phyloP scores from a whole-genome alignment of 2,329 filamentous ascomycete genomes.

The Talaromyces sp. region DNA sequence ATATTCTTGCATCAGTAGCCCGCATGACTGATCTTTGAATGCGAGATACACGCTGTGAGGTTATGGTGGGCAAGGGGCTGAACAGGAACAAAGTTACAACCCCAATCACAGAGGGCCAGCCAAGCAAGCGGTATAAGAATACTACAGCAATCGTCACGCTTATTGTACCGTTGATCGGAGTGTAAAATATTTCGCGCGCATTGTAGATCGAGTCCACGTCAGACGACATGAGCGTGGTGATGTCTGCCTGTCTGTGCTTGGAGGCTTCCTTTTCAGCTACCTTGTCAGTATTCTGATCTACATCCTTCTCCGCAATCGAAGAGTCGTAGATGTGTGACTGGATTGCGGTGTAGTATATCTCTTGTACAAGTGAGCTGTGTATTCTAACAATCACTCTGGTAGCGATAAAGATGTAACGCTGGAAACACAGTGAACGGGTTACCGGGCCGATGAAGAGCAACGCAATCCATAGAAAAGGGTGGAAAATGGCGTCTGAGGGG shows the following conservation, averaged over 20 bases:
- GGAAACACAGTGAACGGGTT: conserved; percentile 45
- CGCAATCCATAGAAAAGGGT: conserved; percentile 50
- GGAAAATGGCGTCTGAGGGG: conserved; percentile 39
- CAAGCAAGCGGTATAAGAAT: conserved; percentile 51
- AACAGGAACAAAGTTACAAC: conserved; percentile 43
- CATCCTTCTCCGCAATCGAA: conserved; percentile 11
- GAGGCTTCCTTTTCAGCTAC: conserved; percentile 19
- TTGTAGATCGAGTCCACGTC: conserved; percentile 52
- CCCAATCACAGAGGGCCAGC: conserved; percentile 52
- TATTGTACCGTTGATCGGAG: conserved; percentile 41
- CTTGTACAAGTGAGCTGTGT: conserved; percentile 53
- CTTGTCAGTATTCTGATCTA: conserved; percentile 7
- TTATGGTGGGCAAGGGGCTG: conserved; percentile 46
- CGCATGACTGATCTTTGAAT: conserved; percentile 49
- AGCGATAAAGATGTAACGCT: conserved; percentile 54
- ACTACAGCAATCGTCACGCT: conserved; percentile 45
- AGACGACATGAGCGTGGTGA: conserved; percentile 54
- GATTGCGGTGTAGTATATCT: conserved; percentile 52
- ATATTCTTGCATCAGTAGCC: conserved; percentile 53
- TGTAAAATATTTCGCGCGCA: conserved; percentile 48
- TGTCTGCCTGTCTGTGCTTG: conserved; percentile 43
- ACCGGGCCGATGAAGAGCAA: conserved; percentile 50
- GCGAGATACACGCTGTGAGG: conserved; percentile 46
- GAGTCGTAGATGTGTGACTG: conserved; percentile 50
- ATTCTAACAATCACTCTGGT: conserved; percentile 53